Evolutionary conservation across 805 yeast species (phyloP), one percentile per base, ranked within the genome.

Genomic region (Helenozyma rhizophorensis): DNA sequence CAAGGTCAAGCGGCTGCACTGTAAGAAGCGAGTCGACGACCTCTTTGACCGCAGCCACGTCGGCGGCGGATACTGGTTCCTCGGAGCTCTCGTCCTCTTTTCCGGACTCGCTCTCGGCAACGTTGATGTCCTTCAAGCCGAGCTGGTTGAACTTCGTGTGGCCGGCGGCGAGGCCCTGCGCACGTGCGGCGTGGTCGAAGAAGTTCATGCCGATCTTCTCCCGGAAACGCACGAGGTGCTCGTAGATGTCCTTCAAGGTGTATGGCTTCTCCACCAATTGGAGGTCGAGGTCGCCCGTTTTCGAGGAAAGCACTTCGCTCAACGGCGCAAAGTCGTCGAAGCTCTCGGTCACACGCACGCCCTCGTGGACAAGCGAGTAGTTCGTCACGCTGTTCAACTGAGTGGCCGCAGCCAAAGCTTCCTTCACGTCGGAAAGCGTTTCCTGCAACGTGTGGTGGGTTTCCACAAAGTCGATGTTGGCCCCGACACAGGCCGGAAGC

Each of bases 191-290:
- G 22, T 72, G 73, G 37, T 72, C 69, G 14, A 67, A 55, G 27
- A 62, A 59, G 35, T 70, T 72, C 42, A 80, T 62, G 3, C 77
- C 80, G 25, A 74, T 66, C 30, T 67, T 61, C 34, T 80, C 87
- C 53, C 94, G 75, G 30, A 79, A 72, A 38, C 74, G 74, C 30
- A 62, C 54, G 25, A 86, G 54, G 54, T 87, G 95, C 17, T 72
- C 74, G 39, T 76, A 63, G 18, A 83, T 79, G 19, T 70, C 62
- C 26, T 71, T 65, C 52, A 75, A 79, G 37, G 70, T 78, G 63
- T 85, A 85, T 1, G 80, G 65, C 33, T 68, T 71, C 36, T 74
- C 74, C 23, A 58, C 67, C 40, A 84, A 54, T 12, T 54, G 58
- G 30, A 84, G 52, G 1, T 52, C 42, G n/a, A 76, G 47, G 14